These are phyloP conservation scores for Fusarium xylarioides DNA, from an alignment of 2,329 filamentous ascomycete genomes.

Conservation along the genomic window DNA sequence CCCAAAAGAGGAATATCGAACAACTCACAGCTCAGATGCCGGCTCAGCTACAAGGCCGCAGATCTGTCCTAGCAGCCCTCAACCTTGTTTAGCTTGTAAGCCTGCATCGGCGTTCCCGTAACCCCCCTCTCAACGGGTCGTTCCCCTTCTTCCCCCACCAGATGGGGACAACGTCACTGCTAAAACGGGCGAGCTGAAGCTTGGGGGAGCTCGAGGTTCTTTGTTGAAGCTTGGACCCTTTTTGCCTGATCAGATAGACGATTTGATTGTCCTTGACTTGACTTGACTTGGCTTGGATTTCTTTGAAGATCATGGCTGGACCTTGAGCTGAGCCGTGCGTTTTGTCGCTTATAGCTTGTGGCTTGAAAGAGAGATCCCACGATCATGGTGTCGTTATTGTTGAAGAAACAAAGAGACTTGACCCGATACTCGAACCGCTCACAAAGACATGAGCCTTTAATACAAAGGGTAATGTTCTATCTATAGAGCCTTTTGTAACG, in stretches of 20 bases:
- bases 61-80: conserved; percentile 30
- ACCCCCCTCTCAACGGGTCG: not conserved
- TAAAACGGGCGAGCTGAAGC: conserved; percentile 12
- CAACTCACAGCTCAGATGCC: conserved; percentile 12
- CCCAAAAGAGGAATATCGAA: conserved; percentile 1
- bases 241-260: not conserved
- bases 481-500: not conserved
- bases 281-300: not conserved
- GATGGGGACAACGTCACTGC: conserved; percentile 9
- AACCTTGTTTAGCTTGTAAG: conserved; percentile 29
- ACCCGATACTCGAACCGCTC: not conserved
- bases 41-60: conserved; percentile 40
- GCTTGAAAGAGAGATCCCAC: conserved; percentile 7
- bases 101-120: conserved; percentile 35
- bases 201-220: conserved; percentile 4
- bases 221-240: conserved; percentile 12
- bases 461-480: not conserved
- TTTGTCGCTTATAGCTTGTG: not conserved
- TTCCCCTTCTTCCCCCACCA: not conserved
- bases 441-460: not conserved
- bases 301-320: conserved; percentile 8
- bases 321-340: conserved; percentile 17
- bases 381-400: not conserved
- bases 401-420: conserved; percentile 4
- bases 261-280: not conserved